phyloP scores from a whole-genome alignment of 139 green algal species.

The Chlorella sp. region DNA sequence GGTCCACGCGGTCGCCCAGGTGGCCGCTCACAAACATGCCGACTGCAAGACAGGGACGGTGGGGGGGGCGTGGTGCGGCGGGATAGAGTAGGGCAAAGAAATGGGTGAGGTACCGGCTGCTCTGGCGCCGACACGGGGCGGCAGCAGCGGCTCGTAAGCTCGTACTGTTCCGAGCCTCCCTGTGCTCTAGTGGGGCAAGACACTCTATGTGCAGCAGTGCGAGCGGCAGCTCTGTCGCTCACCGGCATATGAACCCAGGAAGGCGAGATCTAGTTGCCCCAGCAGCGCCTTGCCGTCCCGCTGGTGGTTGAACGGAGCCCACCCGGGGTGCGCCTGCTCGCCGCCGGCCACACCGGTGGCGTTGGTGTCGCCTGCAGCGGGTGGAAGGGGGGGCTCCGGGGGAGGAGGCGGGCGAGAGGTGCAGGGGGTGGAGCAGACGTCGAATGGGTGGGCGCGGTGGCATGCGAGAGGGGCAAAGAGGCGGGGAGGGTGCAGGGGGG shows the following conservation, averaged over 20 bases:
- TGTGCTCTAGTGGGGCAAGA: neutral
- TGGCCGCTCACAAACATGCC: slow-evolving; percentile 96
- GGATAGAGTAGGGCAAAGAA: neutral
- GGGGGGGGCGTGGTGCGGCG: neutral
- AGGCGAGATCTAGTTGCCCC: slow-evolving; percentile 89
- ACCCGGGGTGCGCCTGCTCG: slow-evolving; percentile 59
- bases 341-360: neutral
- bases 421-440: neutral
- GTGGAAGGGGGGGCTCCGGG: too few species aligned
- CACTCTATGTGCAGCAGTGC: too few species aligned
- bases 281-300: slow-evolving; percentile 79
- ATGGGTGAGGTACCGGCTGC: too few species aligned
- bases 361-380: neutral
- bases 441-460: neutral
- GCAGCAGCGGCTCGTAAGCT: neutral
- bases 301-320: slow-evolving; percentile 92
- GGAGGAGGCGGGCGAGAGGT: neutral
- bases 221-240: neutral
- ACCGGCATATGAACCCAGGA: slow-evolving; percentile 88
- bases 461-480: neutral
- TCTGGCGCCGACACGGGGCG: too few species aligned
- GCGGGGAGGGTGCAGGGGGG: neutral
- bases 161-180: neutral
- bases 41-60: slow-evolving; percentile 41
- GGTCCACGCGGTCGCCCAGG: slow-evolving; percentile 88